Conservation (phyloP, 768 basidiomycete species). For the Dioszegia crocea region DNA sequence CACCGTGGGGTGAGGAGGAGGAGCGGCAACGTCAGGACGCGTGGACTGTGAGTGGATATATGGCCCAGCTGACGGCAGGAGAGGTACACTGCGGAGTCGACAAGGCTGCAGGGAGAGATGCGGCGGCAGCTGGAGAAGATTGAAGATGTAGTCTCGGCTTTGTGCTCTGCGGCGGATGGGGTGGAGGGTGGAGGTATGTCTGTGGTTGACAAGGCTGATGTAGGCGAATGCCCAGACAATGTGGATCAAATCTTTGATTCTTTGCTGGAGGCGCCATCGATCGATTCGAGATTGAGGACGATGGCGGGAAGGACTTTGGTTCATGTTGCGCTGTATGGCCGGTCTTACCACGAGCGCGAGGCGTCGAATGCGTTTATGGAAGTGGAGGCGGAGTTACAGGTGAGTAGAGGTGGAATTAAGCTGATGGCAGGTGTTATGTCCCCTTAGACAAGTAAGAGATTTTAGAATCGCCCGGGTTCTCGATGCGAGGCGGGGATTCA, state of each 20-base stretch:
- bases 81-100: slow-evolving; percentile 59
- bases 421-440: slow-evolving; percentile 57
- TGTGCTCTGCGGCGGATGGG: slow-evolving; percentile 55
- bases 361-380: slow-evolving; percentile 54
- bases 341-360: slow-evolving; percentile 17
- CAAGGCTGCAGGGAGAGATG: slow-evolving; percentile 58
- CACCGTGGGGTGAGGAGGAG: slow-evolving; percentile 67
- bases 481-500: slow-evolving; percentile 55
- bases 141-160: slow-evolving; percentile 62
- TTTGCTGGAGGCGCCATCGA: slow-evolving; percentile 34
- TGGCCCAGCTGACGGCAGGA: slow-evolving; percentile 51
- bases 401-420: slow-evolving; percentile 45
- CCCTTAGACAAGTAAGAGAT: slow-evolving; percentile 67
- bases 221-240: neutral
- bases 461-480: slow-evolving; percentile 69
- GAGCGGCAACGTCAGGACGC: slow-evolving; percentile 60
- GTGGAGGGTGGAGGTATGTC: slow-evolving; percentile 47
- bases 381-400: slow-evolving; percentile 70
- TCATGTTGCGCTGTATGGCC: slow-evolving; percentile 32
- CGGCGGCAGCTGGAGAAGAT: slow-evolving; percentile 58
- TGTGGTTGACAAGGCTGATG: neutral
- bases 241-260: neutral
- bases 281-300: slow-evolving; percentile 52
- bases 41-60: slow-evolving; percentile 62
- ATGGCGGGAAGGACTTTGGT: slow-evolving; percentile 46